These are phyloP conservation scores for Iris pallida DNA, from an alignment of 116 monocot species.

Conservation along the genomic window DNA sequence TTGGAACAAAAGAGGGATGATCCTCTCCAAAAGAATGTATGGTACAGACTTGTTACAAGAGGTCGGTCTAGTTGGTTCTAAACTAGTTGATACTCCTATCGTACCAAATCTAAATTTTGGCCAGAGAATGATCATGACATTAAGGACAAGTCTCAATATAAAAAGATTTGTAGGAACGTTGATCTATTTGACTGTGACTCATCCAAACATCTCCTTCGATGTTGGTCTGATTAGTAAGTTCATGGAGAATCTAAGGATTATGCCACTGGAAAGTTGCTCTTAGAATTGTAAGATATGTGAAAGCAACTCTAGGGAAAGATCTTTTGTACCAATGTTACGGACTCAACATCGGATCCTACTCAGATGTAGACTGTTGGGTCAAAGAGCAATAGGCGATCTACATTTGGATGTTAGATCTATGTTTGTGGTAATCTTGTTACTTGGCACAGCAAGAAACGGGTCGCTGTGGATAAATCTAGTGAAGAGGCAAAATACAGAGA, in stretches of 20 bases:
- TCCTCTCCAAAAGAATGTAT: neutral
- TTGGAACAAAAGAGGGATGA: neutral
- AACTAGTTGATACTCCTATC: no score
- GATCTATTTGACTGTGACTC: neutral
- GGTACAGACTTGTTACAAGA: neutral
- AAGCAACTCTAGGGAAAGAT: neutral
- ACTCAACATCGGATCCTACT: no score
- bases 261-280: neutral
- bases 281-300: neutral
- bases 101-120: no score
- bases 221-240: neutral
- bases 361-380: neutral
- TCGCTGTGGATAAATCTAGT: neutral
- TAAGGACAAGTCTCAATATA: no score
- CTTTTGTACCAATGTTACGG: neutral
- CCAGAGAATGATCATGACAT: no score
- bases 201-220: neutral
- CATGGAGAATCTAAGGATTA: neutral
- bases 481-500: neutral
- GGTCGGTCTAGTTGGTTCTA: neutral
- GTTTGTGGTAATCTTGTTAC: neutral
- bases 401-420: neutral
- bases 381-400: neutral
- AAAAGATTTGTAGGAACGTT: neutral
- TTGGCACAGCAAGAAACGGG: neutral